These are phyloP conservation scores for Dothideomycetidae sp. DNA, from an alignment of 2,329 filamentous ascomycete species.

Conservation along the genomic window DNA sequence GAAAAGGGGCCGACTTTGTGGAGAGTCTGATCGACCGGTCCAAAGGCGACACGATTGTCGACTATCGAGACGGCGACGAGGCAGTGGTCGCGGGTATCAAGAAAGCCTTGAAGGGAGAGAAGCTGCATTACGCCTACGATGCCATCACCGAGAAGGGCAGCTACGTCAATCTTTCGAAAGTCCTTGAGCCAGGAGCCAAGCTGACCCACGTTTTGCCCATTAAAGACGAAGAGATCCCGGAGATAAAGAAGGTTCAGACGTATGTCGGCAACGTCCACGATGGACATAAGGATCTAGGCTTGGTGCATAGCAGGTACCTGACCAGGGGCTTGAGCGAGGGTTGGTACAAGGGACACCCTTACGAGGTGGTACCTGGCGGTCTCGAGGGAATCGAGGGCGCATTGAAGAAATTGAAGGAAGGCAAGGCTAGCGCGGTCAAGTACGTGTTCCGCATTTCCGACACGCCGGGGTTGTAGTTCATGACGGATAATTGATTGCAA, in stretches of 20 bases:
- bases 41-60: slow-evolving; percentile 31
- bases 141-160: slow-evolving; percentile 41
- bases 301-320: slow-evolving; percentile 21
- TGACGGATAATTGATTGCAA: no score
- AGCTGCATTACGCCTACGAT: slow-evolving; percentile 42
- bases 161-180: slow-evolving; percentile 29
- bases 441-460: slow-evolving; percentile 21
- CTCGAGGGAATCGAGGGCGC: slow-evolving; percentile 18
- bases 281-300: slow-evolving; percentile 23
- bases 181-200: slow-evolving; percentile 27
- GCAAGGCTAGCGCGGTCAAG: slow-evolving; percentile 21
- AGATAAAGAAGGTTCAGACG: slow-evolving; percentile 26
- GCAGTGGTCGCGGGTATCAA: slow-evolving; percentile 34
- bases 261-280: slow-evolving; percentile 22
- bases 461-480: slow-evolving; percentile 15
- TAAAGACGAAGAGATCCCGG: slow-evolving; percentile 30
- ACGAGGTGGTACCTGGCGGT: slow-evolving; percentile 20
- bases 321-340: slow-evolving; percentile 22
- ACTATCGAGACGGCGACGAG: slow-evolving; percentile 43
- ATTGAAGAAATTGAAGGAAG: slow-evolving; percentile 18
- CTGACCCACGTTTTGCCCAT: slow-evolving; percentile 28
- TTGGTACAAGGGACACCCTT: slow-evolving; percentile 24
- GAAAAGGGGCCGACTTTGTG: slow-evolving; percentile 25
- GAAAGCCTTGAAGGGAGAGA: slow-evolving; percentile 29
- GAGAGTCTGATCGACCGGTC: slow-evolving; percentile 24